Conservation (phyloP, 2,329 filamentous ascomycete genomes). For the Emericellopsis atlantica region DNA sequence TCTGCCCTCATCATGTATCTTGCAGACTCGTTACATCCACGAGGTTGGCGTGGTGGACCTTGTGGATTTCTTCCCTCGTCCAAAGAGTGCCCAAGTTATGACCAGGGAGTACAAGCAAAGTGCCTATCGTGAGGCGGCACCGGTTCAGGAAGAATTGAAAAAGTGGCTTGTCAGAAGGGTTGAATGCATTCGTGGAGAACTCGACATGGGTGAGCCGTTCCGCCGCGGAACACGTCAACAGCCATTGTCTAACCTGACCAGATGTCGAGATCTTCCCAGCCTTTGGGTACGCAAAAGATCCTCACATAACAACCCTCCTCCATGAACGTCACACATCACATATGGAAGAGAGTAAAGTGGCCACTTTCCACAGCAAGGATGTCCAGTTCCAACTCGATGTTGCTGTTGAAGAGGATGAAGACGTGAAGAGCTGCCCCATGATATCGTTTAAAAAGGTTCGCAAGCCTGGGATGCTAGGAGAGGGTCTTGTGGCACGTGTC, state of each 20-base stretch:
- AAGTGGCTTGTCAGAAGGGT: constrained; percentile 59
- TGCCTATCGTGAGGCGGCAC: constrained; percentile 38
- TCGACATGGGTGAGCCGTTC: constrained; percentile 40
- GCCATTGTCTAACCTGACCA: constrained; percentile 9
- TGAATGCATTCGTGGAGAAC: constrained; percentile 56
- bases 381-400: constrained; percentile 55
- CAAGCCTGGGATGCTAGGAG: constrained; percentile 39
- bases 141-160: constrained; percentile 50
- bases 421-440: constrained; percentile 28
- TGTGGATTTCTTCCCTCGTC: constrained; percentile 64
- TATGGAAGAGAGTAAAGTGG: constrained; percentile 38
- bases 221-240: neutral
- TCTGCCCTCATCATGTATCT: constrained; percentile 59
- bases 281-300: constrained; percentile 55
- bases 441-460: constrained; percentile 43
- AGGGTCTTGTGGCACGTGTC: constrained; percentile 50
- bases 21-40: constrained; percentile 67
- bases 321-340: constrained; percentile 26
- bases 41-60: constrained; percentile 64
- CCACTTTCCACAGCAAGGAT: constrained; percentile 47
- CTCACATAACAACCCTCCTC: constrained; percentile 46
- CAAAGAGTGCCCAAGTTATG: constrained; percentile 43
- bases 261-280: constrained; percentile 62
- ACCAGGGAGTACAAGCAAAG: constrained; percentile 32
- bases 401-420: constrained; percentile 44